A percentile compares a stretch with the other conserved stretches of the same genome.
Conservation (phyloP, 1,284 basidiomycete species). For the Pseudozyma sp. region DNA sequence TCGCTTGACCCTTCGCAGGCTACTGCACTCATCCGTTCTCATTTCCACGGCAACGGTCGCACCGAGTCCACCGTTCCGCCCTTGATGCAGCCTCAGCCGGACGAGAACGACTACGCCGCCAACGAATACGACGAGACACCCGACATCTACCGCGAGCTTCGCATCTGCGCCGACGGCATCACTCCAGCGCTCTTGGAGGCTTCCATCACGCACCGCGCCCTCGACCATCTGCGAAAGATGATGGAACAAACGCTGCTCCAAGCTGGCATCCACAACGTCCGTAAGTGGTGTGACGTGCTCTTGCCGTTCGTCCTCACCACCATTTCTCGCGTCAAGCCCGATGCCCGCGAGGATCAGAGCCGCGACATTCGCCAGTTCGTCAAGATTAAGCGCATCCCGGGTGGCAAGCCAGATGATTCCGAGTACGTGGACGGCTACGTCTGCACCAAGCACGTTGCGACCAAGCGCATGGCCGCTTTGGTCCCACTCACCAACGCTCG, state of each 20-base stretch:
- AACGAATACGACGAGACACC: conserved; percentile 20
- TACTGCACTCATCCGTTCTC: conserved; percentile 37
- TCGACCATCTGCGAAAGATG: conserved; percentile 59
- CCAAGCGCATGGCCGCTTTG: conserved; percentile 77
- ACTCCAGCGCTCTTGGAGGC: conserved; percentile 45
- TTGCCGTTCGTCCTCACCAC: conserved; percentile 60
- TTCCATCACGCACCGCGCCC: conserved; percentile 41
- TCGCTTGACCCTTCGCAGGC: conserved; percentile 43
- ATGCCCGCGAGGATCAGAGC: conserved; percentile 75
- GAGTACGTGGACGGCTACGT: conserved; percentile 98
- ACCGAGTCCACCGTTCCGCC: conserved; percentile 28
- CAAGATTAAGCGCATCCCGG: conserved; percentile 98
- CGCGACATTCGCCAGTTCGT: conserved; percentile 95
- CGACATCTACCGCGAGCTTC: conserved; percentile 44
- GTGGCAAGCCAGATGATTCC: conserved; percentile 88
- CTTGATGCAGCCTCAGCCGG: neutral
- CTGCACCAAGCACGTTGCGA: conserved; percentile 97
- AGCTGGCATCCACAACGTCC: conserved; percentile 44
- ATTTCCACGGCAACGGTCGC: conserved; percentile 31
- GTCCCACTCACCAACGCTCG: conserved; percentile 80
- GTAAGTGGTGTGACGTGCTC: conserved; percentile 61
- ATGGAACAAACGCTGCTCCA: conserved; percentile 59
- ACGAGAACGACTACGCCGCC: conserved; percentile 19
- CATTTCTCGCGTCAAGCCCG: conserved; percentile 62
- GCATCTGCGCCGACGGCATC: conserved; percentile 47